phyloP scores from a whole-genome alignment of 805 yeast species.

The Brettanomyces sp. region DNA sequence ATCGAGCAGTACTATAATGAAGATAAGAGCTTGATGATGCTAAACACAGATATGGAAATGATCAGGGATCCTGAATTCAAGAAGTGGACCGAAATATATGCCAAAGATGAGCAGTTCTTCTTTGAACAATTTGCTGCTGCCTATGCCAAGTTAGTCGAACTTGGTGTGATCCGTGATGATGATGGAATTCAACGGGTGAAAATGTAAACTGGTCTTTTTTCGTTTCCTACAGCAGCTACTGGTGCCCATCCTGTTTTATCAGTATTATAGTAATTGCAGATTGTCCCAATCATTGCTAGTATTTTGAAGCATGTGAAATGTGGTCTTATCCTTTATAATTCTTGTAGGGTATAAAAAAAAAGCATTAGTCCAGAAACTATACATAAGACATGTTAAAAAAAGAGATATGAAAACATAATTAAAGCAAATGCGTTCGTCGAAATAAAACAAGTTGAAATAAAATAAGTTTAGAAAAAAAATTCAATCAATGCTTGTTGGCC shows the following conservation, averaged over 20 bases:
- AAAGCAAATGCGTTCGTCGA: not conserved
- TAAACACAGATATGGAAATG: conserved; percentile 66
- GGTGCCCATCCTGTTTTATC: not conserved
- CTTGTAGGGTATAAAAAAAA: not conserved
- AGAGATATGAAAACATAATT: not conserved
- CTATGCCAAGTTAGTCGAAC: conserved; percentile 53
- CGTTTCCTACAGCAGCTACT: not conserved
- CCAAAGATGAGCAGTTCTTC: conserved; percentile 53
- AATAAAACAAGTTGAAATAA: conserved; percentile 1
- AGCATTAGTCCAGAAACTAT: not conserved
- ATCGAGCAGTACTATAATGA: conserved; percentile 29
- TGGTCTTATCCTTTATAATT: not conserved
- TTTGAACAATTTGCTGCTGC: conserved; percentile 56
- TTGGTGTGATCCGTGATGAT: conserved; percentile 28
- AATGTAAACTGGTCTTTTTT: conserved; percentile 4
- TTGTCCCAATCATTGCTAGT: no score
- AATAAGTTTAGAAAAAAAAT: not conserved
- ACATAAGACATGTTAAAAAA: not conserved
- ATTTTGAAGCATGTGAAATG: not conserved
- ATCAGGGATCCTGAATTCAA: conserved; percentile 51
- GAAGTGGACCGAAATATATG: conserved; percentile 57
- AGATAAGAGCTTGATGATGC: conserved; percentile 59
- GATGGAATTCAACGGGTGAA: conserved; percentile 25
- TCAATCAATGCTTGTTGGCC: not conserved
- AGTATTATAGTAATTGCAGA: no score